Conservation (phyloP, 2,329 filamentous ascomycete species). For the Paecilomyces variotii region DNA sequence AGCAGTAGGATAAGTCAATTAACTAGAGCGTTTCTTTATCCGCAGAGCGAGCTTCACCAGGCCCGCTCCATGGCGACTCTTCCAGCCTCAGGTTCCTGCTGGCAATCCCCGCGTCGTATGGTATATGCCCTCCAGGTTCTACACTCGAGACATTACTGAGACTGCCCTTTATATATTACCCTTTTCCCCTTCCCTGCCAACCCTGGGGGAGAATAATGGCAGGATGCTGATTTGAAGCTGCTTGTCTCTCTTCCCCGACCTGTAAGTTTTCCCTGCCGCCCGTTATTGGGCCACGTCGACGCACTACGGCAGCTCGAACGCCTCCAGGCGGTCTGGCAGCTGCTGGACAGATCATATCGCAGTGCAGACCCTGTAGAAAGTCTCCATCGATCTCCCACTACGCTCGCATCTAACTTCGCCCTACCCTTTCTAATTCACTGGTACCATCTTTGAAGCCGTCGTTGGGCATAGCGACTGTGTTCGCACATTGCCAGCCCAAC, state of each 20-base stretch:
- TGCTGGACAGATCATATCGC: not conserved
- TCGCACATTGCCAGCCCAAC: slow-evolving; percentile 24
- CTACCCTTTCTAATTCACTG: slow-evolving; percentile 8
- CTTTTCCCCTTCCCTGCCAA: not conserved
- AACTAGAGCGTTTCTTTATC: not conserved
- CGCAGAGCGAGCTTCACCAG: not conserved
- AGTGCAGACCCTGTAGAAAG: not conserved
- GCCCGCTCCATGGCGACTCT: not conserved
- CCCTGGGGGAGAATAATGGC: not conserved
- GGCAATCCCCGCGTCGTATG: not conserved
- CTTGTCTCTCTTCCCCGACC: not conserved
- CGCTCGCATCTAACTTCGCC: slow-evolving; percentile 3
- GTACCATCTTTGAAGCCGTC: slow-evolving; percentile 3
- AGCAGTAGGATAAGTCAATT: too few species aligned
- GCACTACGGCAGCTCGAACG: not conserved
- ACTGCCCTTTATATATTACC: not conserved
- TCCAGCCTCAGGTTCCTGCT: not conserved
- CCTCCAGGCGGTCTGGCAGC: not conserved
- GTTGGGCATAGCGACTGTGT: slow-evolving; percentile 5
- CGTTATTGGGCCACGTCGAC: slow-evolving; percentile 13
- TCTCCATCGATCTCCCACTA: not conserved
- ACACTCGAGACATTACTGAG: too few species aligned
- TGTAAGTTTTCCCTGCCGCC: not conserved
- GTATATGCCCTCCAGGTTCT: not conserved
- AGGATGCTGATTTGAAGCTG: not conserved